Evolutionary conservation across 805 yeast species (phyloP).

Genomic region (Metschnikowia henanensis): DNA sequence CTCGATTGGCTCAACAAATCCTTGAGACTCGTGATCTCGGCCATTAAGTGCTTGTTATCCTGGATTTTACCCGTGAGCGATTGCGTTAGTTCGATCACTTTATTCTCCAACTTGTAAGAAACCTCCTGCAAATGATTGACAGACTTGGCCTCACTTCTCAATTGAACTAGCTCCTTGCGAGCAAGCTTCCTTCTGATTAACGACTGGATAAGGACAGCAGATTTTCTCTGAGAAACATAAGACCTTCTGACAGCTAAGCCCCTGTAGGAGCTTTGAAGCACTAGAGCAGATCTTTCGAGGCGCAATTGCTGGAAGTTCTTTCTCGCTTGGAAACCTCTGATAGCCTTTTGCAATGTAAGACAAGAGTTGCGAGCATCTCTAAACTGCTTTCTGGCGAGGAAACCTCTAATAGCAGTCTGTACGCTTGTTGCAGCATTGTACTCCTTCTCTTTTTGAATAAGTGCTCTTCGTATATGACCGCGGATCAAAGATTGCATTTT

Average conservation of each 20-base stretch:
- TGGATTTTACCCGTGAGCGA: conserved; percentile 73
- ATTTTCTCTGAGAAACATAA: conserved; percentile 46
- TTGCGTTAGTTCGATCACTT: conserved; percentile 95
- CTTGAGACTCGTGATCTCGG: conserved; percentile 53
- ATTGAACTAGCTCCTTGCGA: conserved; percentile 53
- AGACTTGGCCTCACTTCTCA: conserved; percentile 88
- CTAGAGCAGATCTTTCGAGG: conserved; percentile 61
- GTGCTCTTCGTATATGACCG: conserved; percentile 59
- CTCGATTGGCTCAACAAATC: conserved; percentile 52
- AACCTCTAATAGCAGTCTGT: conserved; percentile 67
- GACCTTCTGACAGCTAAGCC: conserved; percentile 60
- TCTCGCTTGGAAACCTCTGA: conserved; percentile 57
- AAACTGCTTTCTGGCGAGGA: conserved; percentile 43
- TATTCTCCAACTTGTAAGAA: conserved; percentile 90
- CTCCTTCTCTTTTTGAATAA: conserved; percentile 56
- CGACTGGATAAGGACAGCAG: conserved; percentile 75
- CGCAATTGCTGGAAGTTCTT: conserved; percentile 48
- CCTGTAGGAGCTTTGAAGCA: conserved; percentile 74
- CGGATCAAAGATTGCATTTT: conserved; percentile 60
- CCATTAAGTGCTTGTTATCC: conserved; percentile 73
- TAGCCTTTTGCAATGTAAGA: conserved; percentile 44
- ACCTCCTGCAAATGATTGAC: conserved; percentile 89
- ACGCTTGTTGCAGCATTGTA: conserved; percentile 62
- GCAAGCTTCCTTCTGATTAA: conserved; percentile 78
- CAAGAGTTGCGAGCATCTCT: conserved; percentile 37